Evolutionary conservation across 345 rosid genomes (phyloP).

Genomic region (Murraya koenigii): DNA sequence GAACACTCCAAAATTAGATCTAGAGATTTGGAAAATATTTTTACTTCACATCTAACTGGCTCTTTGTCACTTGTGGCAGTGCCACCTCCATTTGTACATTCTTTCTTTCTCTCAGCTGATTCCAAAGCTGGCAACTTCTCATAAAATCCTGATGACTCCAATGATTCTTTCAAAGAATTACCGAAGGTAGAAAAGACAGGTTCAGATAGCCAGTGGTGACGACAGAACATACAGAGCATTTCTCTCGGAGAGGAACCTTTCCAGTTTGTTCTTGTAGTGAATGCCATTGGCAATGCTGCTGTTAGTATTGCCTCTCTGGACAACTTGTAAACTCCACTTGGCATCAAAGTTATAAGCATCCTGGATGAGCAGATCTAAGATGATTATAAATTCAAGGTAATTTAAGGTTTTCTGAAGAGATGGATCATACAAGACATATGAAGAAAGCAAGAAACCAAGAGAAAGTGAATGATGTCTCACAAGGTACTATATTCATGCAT

Average conservation of each 20-base stretch:
- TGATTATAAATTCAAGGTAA: conserved; percentile 4
- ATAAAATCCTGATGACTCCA: conserved; percentile 45
- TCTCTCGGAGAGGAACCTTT: conserved; percentile 84
- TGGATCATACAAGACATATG: conserved; percentile 4
- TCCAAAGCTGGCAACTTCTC: conserved; percentile 50
- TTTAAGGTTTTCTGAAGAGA: neutral
- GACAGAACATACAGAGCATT: conserved; percentile 70
- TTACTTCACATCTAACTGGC: conserved; percentile 53
- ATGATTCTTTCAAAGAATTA: conserved; percentile 38
- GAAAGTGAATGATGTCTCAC: neutral
- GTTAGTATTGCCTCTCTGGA: conserved; percentile 67
- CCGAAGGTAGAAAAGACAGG: conserved; percentile 50
- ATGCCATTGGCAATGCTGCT: conserved; percentile 64
- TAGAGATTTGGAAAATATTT: conserved; percentile 59
- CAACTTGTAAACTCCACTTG: conserved; percentile 80
- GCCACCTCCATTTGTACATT: conserved; percentile 31
- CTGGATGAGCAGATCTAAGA: conserved; percentile 34
- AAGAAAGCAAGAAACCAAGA: neutral
- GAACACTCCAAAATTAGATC: conserved; percentile 66
- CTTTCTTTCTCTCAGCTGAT: conserved; percentile 24
- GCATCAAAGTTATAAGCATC: conserved; percentile 64
- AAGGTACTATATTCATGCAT: too few relatives aligned
- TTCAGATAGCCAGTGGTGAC: conserved; percentile 76
- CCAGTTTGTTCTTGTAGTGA: conserved; percentile 79
- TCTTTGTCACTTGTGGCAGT: conserved; percentile 24